Evolutionary conservation across 1,139 yeast genomes (phyloP).

Genomic region (Kodamaea suecica): DNA sequence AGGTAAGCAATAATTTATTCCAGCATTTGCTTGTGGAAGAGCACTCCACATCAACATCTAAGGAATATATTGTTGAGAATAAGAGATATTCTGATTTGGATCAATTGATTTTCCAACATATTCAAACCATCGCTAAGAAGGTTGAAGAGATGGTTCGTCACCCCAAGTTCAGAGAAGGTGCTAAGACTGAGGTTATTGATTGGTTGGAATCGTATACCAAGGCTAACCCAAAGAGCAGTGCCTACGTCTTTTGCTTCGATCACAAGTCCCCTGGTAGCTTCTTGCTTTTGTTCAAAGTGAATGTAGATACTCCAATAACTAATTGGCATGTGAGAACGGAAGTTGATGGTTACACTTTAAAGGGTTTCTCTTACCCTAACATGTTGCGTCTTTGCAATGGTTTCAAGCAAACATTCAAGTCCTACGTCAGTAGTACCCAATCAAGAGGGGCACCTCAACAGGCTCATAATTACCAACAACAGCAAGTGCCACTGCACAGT

Average conservation of each 20-base stretch:
- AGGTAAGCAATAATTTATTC: constrained; percentile 83
- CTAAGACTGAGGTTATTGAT: constrained; percentile 74
- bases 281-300: constrained; percentile 75
- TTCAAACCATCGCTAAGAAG: constrained; percentile 79
- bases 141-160: constrained; percentile 81
- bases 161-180: constrained; percentile 86
- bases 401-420: constrained; percentile 63
- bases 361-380: constrained; percentile 79
- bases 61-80: constrained; percentile 64
- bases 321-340: constrained; percentile 90
- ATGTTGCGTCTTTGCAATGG: constrained; percentile 90
- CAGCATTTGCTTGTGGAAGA: constrained; percentile 91
- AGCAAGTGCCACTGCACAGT: constrained; percentile 7
- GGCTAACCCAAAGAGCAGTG: constrained; percentile 88
- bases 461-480: constrained; percentile 14
- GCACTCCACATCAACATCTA: constrained; percentile 53
- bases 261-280: constrained; percentile 93
- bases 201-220: constrained; percentile 88
- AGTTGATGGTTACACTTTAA: constrained; percentile 79
- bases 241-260: constrained; percentile 88
- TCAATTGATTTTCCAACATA: constrained; percentile 85
- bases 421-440: constrained; percentile 25
- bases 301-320: constrained; percentile 65
- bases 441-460: constrained; percentile 17
- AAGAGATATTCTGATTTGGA: constrained; percentile 81